phyloP scores from a whole-genome alignment of 371 early-diverging fungal species.

The Dichotomocladium elegans region DNA sequence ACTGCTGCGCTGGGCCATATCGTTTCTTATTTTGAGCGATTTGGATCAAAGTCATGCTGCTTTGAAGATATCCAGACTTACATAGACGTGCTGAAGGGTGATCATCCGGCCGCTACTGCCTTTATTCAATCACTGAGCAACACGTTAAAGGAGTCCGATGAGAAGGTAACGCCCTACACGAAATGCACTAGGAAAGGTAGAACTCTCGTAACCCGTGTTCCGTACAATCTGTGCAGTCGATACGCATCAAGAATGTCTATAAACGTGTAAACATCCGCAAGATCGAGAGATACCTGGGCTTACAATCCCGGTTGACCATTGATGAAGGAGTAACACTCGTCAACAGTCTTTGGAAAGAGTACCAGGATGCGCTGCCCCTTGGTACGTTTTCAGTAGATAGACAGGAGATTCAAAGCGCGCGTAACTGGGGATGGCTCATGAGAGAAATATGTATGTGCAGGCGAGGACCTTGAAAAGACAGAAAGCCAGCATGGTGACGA shows the following conservation, averaged over 20 bases:
- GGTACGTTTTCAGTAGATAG: no score
- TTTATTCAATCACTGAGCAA: slow-evolving; percentile 35
- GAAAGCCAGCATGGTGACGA: slow-evolving; percentile 84
- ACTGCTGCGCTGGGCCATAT: slow-evolving; percentile 37
- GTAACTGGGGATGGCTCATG: no score
- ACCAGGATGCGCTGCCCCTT: slow-evolving; percentile 57
- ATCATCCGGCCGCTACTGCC: slow-evolving; percentile 17
- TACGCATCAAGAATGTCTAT: slow-evolving; percentile 35
- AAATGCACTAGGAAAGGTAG: neutral
- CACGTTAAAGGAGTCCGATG: slow-evolving; percentile 24
- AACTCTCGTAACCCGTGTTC: neutral
- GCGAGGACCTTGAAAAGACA: slow-evolving; percentile 60
- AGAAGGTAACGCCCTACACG: slow-evolving; percentile 27
- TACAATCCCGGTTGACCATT: slow-evolving; percentile 17
- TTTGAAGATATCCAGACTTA: slow-evolving; percentile 76
- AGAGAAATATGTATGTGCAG: slow-evolving; percentile 15
- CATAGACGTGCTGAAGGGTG: slow-evolving; percentile 29
- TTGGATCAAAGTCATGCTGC: slow-evolving; percentile 68
- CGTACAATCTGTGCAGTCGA: slow-evolving; percentile 9
- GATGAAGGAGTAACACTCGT: slow-evolving; percentile 21
- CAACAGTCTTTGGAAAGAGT: slow-evolving; percentile 49
- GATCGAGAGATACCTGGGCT: slow-evolving; percentile 47
- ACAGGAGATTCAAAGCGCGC: no score
- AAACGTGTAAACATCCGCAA: slow-evolving; percentile 52
- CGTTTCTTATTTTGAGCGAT: slow-evolving; percentile 57